Conservation (phyloP, 768 basidiomycete genomes). For the Cystofilobasidium bisporidii region DNA sequence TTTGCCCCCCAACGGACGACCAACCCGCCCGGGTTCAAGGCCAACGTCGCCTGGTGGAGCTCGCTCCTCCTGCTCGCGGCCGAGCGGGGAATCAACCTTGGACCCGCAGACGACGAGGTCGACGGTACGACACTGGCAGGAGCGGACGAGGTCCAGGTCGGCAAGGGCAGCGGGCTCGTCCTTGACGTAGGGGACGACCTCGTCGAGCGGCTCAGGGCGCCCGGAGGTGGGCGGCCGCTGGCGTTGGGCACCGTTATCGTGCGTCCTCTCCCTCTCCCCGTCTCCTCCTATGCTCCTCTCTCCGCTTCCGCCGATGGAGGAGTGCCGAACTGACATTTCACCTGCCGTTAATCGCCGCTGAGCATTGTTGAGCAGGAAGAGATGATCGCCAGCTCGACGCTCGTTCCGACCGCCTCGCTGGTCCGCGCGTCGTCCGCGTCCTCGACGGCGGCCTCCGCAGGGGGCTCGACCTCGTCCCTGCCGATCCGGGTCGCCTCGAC, state of each 20-base stretch:
- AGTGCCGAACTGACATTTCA: no score
- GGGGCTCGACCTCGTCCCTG: conserved; percentile 33
- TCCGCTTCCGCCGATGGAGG: no score
- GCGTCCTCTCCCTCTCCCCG: not conserved
- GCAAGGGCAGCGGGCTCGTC: not conserved
- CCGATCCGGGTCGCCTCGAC: conserved; percentile 29
- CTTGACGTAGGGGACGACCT: conserved; percentile 12
- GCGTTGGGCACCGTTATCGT: conserved; percentile 19
- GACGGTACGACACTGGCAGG: conserved; percentile 57
- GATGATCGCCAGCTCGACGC: conserved; percentile 2
- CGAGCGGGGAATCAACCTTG: conserved; percentile 47
- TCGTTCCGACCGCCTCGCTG: conserved; percentile 34
- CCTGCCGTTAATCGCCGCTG: no score
- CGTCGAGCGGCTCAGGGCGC: conserved; percentile 3
- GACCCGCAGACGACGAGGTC: conserved; percentile 53
- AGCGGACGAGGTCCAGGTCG: conserved; percentile 60
- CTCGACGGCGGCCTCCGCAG: conserved; percentile 28
- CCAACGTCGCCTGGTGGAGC: conserved; percentile 84
- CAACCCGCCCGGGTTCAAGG: conserved; percentile 69
- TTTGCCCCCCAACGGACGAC: conserved; percentile 71
- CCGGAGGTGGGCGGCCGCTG: conserved; percentile 13
- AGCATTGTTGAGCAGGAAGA: conserved; percentile 18
- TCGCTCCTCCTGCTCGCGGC: conserved; percentile 55
- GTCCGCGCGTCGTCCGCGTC: not conserved
- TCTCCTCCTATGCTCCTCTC: no score